A percentile compares a stretch with the other conserved stretches of the same genome.
These are phyloP conservation scores for Psilocybe cubensis DNA, from an alignment of 768 basidiomycete species.

Conservation along the genomic window DNA sequence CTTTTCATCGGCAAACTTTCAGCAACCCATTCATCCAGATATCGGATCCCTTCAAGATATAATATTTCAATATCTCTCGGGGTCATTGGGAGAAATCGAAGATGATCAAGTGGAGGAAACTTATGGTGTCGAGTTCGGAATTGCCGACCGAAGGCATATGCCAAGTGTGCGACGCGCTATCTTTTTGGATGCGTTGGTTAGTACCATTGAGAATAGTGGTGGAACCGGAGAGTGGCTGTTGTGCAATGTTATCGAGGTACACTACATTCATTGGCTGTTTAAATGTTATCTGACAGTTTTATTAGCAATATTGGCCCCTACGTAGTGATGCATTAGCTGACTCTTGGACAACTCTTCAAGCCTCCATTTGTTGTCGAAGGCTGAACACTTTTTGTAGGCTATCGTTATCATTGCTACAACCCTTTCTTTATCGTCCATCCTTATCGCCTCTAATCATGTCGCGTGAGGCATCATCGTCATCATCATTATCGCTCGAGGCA, in stretches of 20 bases:
- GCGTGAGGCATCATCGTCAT: constrained; percentile 12
- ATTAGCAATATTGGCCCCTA: constrained; percentile 58
- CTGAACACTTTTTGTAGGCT: constrained; percentile 39
- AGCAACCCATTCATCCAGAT: constrained; percentile 21
- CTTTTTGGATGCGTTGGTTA: constrained; percentile 50
- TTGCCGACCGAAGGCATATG: constrained; percentile 33
- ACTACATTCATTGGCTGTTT: constrained; percentile 5
- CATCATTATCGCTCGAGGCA: constrained; percentile 3
- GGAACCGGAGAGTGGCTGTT: constrained; percentile 54
- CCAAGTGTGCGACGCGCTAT: constrained; percentile 37
- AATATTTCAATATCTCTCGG: constrained; percentile 46
- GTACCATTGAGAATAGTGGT: constrained; percentile 52
- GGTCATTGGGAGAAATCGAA: constrained; percentile 54
- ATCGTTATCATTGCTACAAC: constrained; percentile 36
- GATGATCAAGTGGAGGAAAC: constrained; percentile 49
- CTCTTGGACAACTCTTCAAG: constrained; percentile 46
- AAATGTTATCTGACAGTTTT: not conserved
- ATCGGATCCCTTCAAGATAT: constrained; percentile 37
- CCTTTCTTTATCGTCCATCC: constrained; percentile 24
- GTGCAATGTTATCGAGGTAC: constrained; percentile 52
- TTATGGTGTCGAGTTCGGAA: constrained; percentile 45
- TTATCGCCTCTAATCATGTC: constrained; percentile 3
- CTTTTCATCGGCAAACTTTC: constrained; percentile 13
- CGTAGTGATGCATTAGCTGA: constrained; percentile 25
- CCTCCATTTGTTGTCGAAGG: constrained; percentile 50